A percentile compares a stretch with the other conserved stretches of the same genome.
Evolutionary conservation across 108 stramenopile genomes (phyloP).

Genomic region (Conticribra weissflogii): DNA sequence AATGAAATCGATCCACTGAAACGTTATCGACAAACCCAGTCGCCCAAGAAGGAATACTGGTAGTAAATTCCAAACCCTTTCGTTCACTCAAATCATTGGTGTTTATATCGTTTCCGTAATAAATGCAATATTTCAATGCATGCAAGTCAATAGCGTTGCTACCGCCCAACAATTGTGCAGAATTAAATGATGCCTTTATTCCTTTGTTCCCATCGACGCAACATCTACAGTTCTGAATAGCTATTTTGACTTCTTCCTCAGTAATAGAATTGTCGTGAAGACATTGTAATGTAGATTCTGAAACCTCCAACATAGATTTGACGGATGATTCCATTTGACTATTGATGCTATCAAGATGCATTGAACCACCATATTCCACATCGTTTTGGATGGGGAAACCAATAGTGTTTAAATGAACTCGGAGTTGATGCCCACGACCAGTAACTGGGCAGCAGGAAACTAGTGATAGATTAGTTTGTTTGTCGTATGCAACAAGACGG

Average conservation of each 20-base stretch:
- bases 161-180: slow-evolving; percentile 70
- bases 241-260: slow-evolving; percentile 40
- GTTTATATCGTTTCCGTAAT: neutral
- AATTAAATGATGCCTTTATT: slow-evolving; percentile 52
- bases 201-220: slow-evolving; percentile 48
- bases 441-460: slow-evolving; percentile 79
- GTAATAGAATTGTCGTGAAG: slow-evolving; percentile 33
- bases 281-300: slow-evolving; percentile 6
- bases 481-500: slow-evolving; percentile 58
- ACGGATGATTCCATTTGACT: slow-evolving; percentile 8
- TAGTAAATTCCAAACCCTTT: slow-evolving; percentile 18
- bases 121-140: slow-evolving; percentile 62
- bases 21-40: slow-evolving; percentile 1
- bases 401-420: slow-evolving; percentile 82
- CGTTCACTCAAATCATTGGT: neutral
- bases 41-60: slow-evolving; percentile 37
- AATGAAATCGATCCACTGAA: slow-evolving; percentile 4
- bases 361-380: slow-evolving; percentile 72
- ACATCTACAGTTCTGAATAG: slow-evolving; percentile 48
- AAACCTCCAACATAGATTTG: slow-evolving; percentile 8
- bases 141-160: slow-evolving; percentile 78
- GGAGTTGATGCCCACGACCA: slow-evolving; percentile 92
- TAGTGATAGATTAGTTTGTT: slow-evolving; percentile 55
- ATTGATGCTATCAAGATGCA: slow-evolving; percentile 3
- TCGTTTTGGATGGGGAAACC: slow-evolving; percentile 87